Percentiles rank a stretch among this genome's conserved stretches.
Evolutionary conservation across 495 filamentous ascomycete species (phyloP).

Genomic region (Lepidopterella palustris): DNA sequence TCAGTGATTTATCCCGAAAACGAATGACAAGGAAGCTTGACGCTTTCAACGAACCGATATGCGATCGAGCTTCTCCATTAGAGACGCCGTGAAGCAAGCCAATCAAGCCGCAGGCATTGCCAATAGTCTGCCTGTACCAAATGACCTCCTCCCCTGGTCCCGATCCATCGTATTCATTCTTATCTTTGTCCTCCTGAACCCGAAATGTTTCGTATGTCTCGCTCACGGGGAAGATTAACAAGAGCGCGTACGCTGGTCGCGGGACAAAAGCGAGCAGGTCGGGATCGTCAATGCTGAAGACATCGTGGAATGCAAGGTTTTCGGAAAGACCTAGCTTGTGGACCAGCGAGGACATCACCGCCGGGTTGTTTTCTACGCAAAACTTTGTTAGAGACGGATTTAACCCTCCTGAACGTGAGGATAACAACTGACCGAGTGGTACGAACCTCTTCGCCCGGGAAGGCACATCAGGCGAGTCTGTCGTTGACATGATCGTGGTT

Average conservation of each 20-base stretch:
- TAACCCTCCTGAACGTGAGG: not conserved
- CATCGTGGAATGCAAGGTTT: constrained; percentile 52
- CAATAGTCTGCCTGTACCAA: constrained; percentile 62
- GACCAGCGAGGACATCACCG: constrained; percentile 49
- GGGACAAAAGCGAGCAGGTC: constrained; percentile 52
- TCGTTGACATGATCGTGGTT: constrained; percentile 9
- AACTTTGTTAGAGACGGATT: constrained; percentile 3
- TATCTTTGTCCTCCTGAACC: constrained; percentile 34
- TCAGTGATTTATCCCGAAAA: constrained; percentile 7
- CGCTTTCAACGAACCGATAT: constrained; percentile 34
- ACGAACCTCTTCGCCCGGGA: constrained; percentile 25
- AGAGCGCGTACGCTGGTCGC: constrained; percentile 51
- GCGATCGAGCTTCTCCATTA: constrained; percentile 44
- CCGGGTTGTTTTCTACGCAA: constrained; percentile 55
- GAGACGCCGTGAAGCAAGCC: constrained; percentile 53
- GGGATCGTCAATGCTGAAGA: constrained; percentile 49
- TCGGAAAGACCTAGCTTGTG: constrained; percentile 49
- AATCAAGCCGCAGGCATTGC: constrained; percentile 60
- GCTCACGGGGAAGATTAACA: constrained; percentile 49
- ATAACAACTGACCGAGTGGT: constrained; percentile 25
- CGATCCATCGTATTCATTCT: constrained; percentile 43
- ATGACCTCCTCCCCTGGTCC: constrained; percentile 50
- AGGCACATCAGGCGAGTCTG: constrained; percentile 14
- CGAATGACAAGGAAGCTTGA: not conserved
- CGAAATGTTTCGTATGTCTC: constrained; percentile 46